These are phyloP conservation scores for Elaeagnus macrophylla DNA, from an alignment of 306 rosid genomes.

Conservation along the genomic window DNA sequence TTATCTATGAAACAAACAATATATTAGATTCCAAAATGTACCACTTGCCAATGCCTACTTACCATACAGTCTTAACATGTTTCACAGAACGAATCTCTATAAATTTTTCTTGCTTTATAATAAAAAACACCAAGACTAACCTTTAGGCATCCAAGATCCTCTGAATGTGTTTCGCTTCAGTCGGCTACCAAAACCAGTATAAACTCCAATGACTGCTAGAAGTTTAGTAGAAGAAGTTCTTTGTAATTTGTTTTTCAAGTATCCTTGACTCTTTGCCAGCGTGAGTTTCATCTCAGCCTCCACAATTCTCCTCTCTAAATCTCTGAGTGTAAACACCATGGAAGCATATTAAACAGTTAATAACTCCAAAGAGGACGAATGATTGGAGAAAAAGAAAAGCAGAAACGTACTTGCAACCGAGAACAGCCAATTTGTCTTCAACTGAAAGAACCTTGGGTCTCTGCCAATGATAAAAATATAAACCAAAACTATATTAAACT, in stretches of 20 bases:
- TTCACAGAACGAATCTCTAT: not conserved
- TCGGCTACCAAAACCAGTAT: conserved; percentile 89
- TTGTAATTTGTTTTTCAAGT: conserved; percentile 48
- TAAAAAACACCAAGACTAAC: conserved; percentile 36
- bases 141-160: conserved; percentile 99
- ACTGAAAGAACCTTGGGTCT: conserved; percentile 78
- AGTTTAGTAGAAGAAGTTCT: conserved; percentile 53
- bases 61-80: not conserved
- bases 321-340: conserved; percentile 32
- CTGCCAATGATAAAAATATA: conserved; percentile 25
- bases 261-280: conserved; percentile 94
- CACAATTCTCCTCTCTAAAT: conserved; percentile 87
- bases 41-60: no score
- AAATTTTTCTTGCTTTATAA: not conserved
- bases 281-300: conserved; percentile 94
- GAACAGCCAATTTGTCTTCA: conserved; percentile 74
- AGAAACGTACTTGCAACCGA: conserved; percentile 70
- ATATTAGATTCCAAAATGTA: no score
- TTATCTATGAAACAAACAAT: no score
- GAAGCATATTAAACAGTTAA: conserved; percentile 3
- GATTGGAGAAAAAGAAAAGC: not conserved
- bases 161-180: conserved; percentile 67
- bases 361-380: not conserved
- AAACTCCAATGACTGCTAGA: conserved; percentile 92
- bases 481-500: not conserved